Evolutionary conservation across 75 land plant species (phyloP), one percentile per base, ranked within the genome.

Genomic region (Cryptomeria japonica): DNA sequence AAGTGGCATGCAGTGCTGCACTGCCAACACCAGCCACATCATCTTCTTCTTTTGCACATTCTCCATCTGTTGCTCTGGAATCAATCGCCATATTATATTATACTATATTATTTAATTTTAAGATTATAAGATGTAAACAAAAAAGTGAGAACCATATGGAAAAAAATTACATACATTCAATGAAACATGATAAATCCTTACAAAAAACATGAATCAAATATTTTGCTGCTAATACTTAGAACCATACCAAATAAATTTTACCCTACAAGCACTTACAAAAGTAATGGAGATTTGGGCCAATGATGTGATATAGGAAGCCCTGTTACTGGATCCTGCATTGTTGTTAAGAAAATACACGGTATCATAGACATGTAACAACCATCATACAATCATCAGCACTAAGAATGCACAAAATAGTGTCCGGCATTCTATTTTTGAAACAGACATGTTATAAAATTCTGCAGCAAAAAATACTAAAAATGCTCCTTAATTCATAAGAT

Each of bases 241-340:
- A 49, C 3, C 41, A 28, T 32, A 86, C 47, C 22, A 83, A 31
- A 11, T 2, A 80, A 36, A 39, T 53, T 36, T 49, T 64, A 6
- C 56, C 32, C 55, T 49, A 56, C 10, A 14, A 56, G 22, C 41
- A 88, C 98, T 92, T 97, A 97, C 95, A 97, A 86, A 61, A 97
- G 90, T 58, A 92, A 79, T 38, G 96, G 95, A 55, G 97, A 93
- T 51, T 87, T 41, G 15, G 88, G 93, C 92, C 95, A 91, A 82
- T 93, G 88, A 91, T 97, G 95, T 90, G 89, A 87, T n/a, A 87
- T 79, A 25, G 99, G 99, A 86, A 96, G 95, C 78, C 88, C 96
- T 34, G 99, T 97, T 5, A 97, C 95, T 68, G 99, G 99, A 91
- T 97, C 99, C 98, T 97, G 90, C 80, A 92, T 44, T 80, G 11